A percentile compares a stretch with the other conserved stretches of the same genome.
Evolutionary conservation across 2,329 filamentous ascomycete genomes (phyloP).

Genomic region (Aspergillus tamarii): DNA sequence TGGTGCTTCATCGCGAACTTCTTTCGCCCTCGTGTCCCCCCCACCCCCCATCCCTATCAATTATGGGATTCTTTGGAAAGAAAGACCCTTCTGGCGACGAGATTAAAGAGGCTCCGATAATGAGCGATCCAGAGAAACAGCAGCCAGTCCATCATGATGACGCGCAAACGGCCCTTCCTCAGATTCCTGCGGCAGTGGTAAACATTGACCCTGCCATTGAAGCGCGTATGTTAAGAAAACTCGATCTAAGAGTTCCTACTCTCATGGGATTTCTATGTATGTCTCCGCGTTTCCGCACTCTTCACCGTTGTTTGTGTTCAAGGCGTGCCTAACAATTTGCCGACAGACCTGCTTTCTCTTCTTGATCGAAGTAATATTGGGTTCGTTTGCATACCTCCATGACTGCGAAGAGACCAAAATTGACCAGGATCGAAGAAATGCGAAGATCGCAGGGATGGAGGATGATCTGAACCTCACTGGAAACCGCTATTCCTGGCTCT

Average conservation of each 20-base stretch:
- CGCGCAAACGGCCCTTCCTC: slow-evolving; percentile 21
- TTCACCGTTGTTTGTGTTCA: neutral
- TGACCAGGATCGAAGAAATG: slow-evolving; percentile 47
- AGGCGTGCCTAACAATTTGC: neutral
- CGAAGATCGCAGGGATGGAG: slow-evolving; percentile 57
- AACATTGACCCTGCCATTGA: slow-evolving; percentile 41
- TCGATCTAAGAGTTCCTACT: slow-evolving; percentile 40
- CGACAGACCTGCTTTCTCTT: slow-evolving; percentile 49
- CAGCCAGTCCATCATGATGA: slow-evolving; percentile 27
- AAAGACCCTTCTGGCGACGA: slow-evolving; percentile 20
- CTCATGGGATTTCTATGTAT: slow-evolving; percentile 46
- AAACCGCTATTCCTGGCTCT: slow-evolving; percentile 53
- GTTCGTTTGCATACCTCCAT: slow-evolving; percentile 28
- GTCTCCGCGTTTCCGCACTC: slow-evolving; percentile 8
- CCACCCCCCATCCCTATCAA: too few species aligned
- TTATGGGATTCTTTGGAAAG: slow-evolving; percentile 29
- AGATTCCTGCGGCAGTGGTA: slow-evolving; percentile 17
- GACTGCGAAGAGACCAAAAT: neutral
- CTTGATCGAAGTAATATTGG: slow-evolving; percentile 57
- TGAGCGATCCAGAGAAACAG: slow-evolving; percentile 37
- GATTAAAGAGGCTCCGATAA: slow-evolving; percentile 23
- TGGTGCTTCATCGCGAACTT: neutral
- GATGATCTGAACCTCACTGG: slow-evolving; percentile 53
- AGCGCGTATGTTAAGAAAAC: slow-evolving; percentile 39
- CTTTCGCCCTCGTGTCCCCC: neutral